Evolutionary conservation across 179 eudicot species (phyloP), one percentile per base, ranked within the genome.

Genomic region (Beta macrorhiza): DNA sequence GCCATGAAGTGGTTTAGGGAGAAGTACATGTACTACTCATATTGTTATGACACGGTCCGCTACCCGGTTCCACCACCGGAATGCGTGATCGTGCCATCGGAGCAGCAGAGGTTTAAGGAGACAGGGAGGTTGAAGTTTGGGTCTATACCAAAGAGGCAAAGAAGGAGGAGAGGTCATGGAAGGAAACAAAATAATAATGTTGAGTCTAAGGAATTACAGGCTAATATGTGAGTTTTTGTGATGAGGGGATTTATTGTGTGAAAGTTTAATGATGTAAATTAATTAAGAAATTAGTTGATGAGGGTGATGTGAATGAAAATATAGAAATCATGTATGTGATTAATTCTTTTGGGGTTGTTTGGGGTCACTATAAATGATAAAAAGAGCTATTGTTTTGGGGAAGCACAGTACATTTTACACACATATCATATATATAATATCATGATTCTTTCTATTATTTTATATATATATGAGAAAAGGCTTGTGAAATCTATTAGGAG

Each of bases 1-100:
- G 89, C 91, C 72, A 93, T 93, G 98, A 87, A 82, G 67, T 89
- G 84, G 85, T 91, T 92, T 32, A 84, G 97, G 82, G 88, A 86
- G 51, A 86, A 81, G 37, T 87, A 84, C 75, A 91, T 92, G 94
- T 91, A 92, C 80, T 93, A 93, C 78, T 93, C 98, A 2, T 90
- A 93, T 68, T 93, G 98, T 67, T 91, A 92, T n/a, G 97, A 93
- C 55, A 87, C 87, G 16, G 17, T 88, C 4, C 83, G 98, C 14
- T 87, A 87, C 76, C 71, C 85, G 72, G 84, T 82, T n/a, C 87
- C 84, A 29, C 84, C 82, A 57, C 89, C 87, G 29, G 89, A 87
- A 64, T 87, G 89, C 53, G 85, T 84, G 25, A 44, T 82, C 2
- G 77, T 80, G 8, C 76, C 82, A 25, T 72, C 87, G 0, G 87